Evolutionary conservation across 228 moss, liverwort and hornwort genomes (phyloP), one percentile per base, ranked within the genome.

Genomic region (Sphagnum magellanicum): DNA sequence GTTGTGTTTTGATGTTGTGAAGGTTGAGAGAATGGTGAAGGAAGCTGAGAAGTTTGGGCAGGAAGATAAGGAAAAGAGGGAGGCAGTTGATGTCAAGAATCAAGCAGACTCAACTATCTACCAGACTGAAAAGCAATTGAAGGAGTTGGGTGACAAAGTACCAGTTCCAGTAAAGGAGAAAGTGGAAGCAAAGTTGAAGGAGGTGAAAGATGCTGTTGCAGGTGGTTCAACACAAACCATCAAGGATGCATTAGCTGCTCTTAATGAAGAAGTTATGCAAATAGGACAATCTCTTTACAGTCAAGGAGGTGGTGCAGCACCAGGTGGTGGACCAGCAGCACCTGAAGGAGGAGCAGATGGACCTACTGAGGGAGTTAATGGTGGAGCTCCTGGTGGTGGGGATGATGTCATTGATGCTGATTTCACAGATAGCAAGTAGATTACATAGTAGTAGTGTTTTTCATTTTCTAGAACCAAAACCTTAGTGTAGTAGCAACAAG

Each of bases 1-100:
- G 17, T 64, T 9, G 63, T 64, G 11, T 58, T 12, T 1, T 14
- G 32, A 32, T 32, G 32, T 32, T 32, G 32, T 32, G 3, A 32
- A 77, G 77, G 77, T 77, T 8, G 77, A 77, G 73, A 77, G 77
- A 68, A 77, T 77, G 77, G 77, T 77, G 5, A 68, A 53, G 5
- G 77, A 77, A 52, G 77, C 77, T 0, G 77, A 77, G 69, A 77
- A 77, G 59, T 77, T 77, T 52, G 62, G 77, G 0, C 63, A 77
- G n/a, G 77, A 77, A 66, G 77, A 77, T 10, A 77, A 77, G 65
- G 68, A 63, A 68, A 77, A 73, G 60, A 68, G 77, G 17, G 77
- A 77, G 16, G 72, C 72, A 59, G 77, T 77, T 4, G 77, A 77
- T 52, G 69, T 69, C 17, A 77, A 73, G 69, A 77, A 77, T 12